Conservation (phyloP, 192 early-diverging fungal genomes). For the Glomus cerebriforme region DNA sequence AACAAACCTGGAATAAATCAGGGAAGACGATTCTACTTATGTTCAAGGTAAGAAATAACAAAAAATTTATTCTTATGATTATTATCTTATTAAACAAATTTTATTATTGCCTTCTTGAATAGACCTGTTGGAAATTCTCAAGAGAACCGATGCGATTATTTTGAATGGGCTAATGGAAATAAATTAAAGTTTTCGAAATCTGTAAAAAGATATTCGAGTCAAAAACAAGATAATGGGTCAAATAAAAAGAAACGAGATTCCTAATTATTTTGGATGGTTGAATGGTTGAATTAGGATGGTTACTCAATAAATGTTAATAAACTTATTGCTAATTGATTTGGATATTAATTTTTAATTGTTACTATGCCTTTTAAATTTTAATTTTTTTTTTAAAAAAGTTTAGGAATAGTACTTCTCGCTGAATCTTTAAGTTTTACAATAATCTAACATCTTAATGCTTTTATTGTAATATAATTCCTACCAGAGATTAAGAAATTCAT, state of each 20-base stretch:
- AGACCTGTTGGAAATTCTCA: conserved; percentile 35
- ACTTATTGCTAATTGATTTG: too few species aligned
- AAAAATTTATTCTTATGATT: not conserved
- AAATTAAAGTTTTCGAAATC: not conserved
- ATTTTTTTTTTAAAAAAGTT: too few species aligned
- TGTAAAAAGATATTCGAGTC: not conserved
- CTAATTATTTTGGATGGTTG: not conserved
- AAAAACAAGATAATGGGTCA: not conserved
- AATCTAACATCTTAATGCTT: too few species aligned
- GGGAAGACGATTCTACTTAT: conserved; percentile 67
- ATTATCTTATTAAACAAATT: not conserved
- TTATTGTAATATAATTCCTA: too few species aligned
- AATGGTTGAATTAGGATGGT: too few species aligned
- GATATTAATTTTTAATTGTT: too few species aligned
- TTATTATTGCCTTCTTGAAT: not conserved
- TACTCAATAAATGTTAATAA: too few species aligned
- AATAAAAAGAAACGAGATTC: not conserved
- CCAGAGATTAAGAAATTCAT: too few species aligned
- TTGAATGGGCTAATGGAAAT: conserved; percentile 32
- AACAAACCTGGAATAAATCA: conserved; percentile 75
- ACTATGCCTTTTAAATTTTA: too few species aligned
- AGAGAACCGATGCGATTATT: conserved; percentile 37
- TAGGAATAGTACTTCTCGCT: too few species aligned
- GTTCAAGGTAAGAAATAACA: conserved; percentile 54
- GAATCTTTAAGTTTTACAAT: too few species aligned